phyloP scores from a whole-genome alignment of 192 early-diverging fungal genomes.

The Spizellomyces punctatus region DNA sequence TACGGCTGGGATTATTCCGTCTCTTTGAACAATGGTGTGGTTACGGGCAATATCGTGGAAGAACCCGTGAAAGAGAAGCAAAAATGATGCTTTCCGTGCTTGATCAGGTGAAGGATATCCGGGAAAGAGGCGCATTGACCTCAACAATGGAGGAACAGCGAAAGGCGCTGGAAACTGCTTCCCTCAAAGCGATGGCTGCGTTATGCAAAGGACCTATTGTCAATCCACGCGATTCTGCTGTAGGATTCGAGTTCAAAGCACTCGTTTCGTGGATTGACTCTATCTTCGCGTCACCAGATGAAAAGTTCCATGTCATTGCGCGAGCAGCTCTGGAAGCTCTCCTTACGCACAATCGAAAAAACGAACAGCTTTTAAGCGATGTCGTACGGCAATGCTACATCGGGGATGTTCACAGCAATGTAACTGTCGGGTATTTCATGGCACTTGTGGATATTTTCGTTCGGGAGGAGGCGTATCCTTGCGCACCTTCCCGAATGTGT shows the following conservation, averaged over 20 bases:
- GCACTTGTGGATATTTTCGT: conserved; percentile 74
- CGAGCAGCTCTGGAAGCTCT: conserved; percentile 71
- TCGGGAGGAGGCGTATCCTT: conserved; percentile 66
- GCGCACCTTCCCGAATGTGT: conserved; percentile 47
- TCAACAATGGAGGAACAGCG: conserved; percentile 78
- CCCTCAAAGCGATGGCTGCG: conserved; percentile 87
- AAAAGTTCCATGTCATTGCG: conserved; percentile 46
- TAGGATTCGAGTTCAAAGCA: conserved; percentile 41
- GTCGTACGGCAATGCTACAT: conserved; percentile 75
- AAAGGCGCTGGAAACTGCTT: conserved; percentile 71
- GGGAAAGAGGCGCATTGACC: conserved; percentile 64
- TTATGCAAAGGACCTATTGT: conserved; percentile 65
- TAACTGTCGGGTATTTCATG: conserved; percentile 65
- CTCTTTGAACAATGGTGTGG: conserved; percentile 95
- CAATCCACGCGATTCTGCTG: conserved; percentile 21
- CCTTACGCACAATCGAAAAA: conserved; percentile 51
- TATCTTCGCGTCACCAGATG: conserved; percentile 44
- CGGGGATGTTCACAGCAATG: conserved; percentile 50
- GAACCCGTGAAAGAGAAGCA: conserved; percentile 64
- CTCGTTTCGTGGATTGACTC: conserved; percentile 48
- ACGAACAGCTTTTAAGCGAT: conserved; percentile 59
- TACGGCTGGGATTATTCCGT: conserved; percentile 73
- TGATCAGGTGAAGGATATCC: conserved; percentile 72
- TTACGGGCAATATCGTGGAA: conserved; percentile 63
- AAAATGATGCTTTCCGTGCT: conserved; percentile 68